A percentile compares a stretch with the other conserved stretches of the same genome.
phyloP scores from a whole-genome alignment of 1,139 yeast genomes.

The Candida tetrigidarum region DNA sequence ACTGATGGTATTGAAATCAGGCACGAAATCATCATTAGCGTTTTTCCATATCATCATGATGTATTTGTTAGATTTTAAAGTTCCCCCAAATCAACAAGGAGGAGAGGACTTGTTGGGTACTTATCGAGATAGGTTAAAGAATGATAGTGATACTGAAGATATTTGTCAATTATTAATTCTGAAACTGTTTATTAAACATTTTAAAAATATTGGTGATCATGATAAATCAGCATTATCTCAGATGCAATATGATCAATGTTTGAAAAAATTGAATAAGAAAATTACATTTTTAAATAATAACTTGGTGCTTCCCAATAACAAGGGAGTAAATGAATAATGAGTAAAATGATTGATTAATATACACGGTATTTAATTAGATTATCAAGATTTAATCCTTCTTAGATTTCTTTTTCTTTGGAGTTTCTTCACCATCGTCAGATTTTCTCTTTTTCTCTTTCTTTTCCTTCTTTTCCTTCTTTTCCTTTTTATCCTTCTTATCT shows the following conservation, averaged over 20 bases:
- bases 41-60: constrained; percentile 6
- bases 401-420: constrained; percentile 51
- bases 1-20: background rate
- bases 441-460: constrained; percentile 52
- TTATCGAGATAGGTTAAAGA: constrained; percentile 4
- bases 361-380: constrained; percentile 9
- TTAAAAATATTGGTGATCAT: constrained; percentile 24
- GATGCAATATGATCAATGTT: constrained; percentile 24
- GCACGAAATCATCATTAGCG: constrained; percentile 6
- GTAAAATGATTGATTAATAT: too few relatives aligned
- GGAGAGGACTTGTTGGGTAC: background rate
- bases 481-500: constrained; percentile 65
- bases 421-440: constrained; percentile 56
- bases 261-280: constrained; percentile 20
- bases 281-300: constrained; percentile 20
- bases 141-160: constrained; percentile 12
- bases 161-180: constrained; percentile 27
- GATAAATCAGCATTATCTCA: constrained; percentile 28
- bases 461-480: constrained; percentile 50
- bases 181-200: constrained; percentile 21
- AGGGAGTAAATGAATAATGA: background rate
- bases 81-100: constrained; percentile 9
- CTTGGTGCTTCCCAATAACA: constrained; percentile 12
- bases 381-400: constrained; percentile 22
- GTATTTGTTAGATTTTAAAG: constrained; percentile 9